Percentiles rank a stretch among this genome's conserved stretches.
phyloP scores from a whole-genome alignment of 2,329 filamentous ascomycete genomes.

The Aureobasidium sp. region DNA sequence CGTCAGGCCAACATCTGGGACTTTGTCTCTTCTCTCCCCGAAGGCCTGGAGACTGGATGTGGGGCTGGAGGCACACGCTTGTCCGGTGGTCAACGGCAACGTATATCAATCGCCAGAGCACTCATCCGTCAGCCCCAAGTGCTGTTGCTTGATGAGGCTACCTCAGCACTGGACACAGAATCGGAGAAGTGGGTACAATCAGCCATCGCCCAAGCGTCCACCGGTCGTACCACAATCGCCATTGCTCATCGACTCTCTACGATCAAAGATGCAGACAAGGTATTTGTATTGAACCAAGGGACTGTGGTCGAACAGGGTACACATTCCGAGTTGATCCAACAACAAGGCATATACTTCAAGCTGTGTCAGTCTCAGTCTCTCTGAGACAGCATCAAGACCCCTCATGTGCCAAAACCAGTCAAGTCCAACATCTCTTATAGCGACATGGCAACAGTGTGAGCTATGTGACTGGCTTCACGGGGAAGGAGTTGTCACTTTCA shows the following conservation, averaged over 20 bases:
- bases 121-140: slow-evolving; percentile 34
- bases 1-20: slow-evolving; percentile 37
- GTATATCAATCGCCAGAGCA: slow-evolving; percentile 35
- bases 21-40: slow-evolving; percentile 37
- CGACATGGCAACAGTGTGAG: too few species aligned
- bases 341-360: slow-evolving; percentile 16
- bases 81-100: slow-evolving; percentile 36
- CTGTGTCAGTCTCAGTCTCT: background rate
- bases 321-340: slow-evolving; percentile 39
- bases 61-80: slow-evolving; percentile 32
- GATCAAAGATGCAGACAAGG: slow-evolving; percentile 33
- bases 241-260: slow-evolving; percentile 37
- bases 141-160: slow-evolving; percentile 35
- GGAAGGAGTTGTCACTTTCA: too few species aligned
- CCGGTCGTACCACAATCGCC: slow-evolving; percentile 31
- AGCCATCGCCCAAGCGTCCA: slow-evolving; percentile 30
- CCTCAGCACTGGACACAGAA: slow-evolving; percentile 35
- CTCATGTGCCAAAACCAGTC: too few species aligned
- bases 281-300: slow-evolving; percentile 41
- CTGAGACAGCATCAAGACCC: background rate
- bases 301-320: slow-evolving; percentile 40
- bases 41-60: slow-evolving; percentile 53
- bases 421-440: too few species aligned
- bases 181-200: slow-evolving; percentile 32
- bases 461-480: too few species aligned